These are phyloP conservation scores for Asclepias syriaca DNA, from an alignment of 257 asterid genomes.

Conservation along the genomic window DNA sequence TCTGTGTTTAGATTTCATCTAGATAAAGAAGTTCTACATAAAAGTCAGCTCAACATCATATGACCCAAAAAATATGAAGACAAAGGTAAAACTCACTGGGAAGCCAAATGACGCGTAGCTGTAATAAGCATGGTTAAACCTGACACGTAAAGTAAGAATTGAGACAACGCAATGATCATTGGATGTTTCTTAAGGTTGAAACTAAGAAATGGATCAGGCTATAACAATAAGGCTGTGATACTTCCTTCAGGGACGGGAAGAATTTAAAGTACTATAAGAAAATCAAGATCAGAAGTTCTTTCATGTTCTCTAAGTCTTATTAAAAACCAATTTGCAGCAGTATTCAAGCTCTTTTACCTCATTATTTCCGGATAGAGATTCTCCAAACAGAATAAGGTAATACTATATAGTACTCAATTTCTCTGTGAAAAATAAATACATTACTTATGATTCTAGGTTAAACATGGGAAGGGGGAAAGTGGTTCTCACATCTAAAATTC, in stretches of 20 bases:
- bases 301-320: not conserved
- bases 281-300: not conserved
- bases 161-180: not conserved
- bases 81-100: conserved; percentile 58
- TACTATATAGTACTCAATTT: not conserved
- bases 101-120: conserved; percentile 83
- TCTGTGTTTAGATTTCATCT: not conserved
- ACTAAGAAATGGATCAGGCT: not conserved
- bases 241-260: not conserved
- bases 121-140: conserved; percentile 98
- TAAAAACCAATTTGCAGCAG: not conserved
- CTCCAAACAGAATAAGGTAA: not conserved
- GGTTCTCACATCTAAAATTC: not conserved
- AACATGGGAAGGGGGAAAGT: not conserved
- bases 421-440: not conserved
- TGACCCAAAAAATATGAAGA: not conserved
- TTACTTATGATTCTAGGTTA: not conserved
- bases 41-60: not conserved
- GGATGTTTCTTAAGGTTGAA: not conserved
- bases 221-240: not conserved
- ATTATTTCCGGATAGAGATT: not conserved
- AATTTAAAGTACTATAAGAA: not conserved
- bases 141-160: conserved; percentile 25
- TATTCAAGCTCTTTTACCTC: not conserved
- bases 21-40: not conserved